These are phyloP conservation scores for Coprinopsis cinerea DNA, from an alignment of 768 basidiomycete genomes.

Conservation along the genomic window DNA sequence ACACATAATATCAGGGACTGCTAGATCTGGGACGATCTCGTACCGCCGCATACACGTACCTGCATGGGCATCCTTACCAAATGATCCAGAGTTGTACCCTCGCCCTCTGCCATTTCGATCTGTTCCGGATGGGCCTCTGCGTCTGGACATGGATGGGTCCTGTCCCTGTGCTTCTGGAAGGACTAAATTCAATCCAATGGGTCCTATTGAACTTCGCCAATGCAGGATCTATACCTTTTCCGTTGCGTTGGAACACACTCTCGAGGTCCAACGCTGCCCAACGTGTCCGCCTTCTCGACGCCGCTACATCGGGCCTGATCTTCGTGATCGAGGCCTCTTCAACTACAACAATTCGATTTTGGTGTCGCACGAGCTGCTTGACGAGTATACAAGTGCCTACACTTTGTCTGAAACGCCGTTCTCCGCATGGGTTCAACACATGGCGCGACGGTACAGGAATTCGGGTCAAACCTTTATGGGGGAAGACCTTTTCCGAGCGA, in stretches of 20 bases:
- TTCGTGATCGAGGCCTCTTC: slow-evolving; percentile 22
- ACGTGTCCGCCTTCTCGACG: slow-evolving; percentile 6
- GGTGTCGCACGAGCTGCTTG: slow-evolving; percentile 27
- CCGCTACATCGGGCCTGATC: slow-evolving; percentile 26
- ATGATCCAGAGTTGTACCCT: too few species aligned
- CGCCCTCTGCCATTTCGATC: too few species aligned
- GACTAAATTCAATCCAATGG: neutral
- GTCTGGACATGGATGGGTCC: slow-evolving; percentile 5
- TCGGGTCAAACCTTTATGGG: slow-evolving; percentile 18
- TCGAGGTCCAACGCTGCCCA: slow-evolving; percentile 16
- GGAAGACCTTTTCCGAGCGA: slow-evolving; percentile 22
- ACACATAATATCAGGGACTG: too few species aligned
- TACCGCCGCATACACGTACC: too few species aligned
- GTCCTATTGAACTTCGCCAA: neutral
- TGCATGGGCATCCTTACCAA: too few species aligned
- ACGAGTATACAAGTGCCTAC: slow-evolving; percentile 27
- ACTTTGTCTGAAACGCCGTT: slow-evolving; percentile 32
- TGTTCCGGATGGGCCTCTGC: too few species aligned
- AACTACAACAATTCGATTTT: slow-evolving; percentile 28
- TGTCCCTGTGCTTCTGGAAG: slow-evolving; percentile 11
- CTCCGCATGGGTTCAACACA: slow-evolving; percentile 19
- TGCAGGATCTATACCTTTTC: slow-evolving; percentile 13
- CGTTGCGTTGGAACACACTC: neutral
- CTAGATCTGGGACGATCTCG: too few species aligned
- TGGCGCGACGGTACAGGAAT: slow-evolving; percentile 19